Base-by-base conservation (phyloP, 257 asterid species). In the Fraxinus pennsylvanica region DNA sequence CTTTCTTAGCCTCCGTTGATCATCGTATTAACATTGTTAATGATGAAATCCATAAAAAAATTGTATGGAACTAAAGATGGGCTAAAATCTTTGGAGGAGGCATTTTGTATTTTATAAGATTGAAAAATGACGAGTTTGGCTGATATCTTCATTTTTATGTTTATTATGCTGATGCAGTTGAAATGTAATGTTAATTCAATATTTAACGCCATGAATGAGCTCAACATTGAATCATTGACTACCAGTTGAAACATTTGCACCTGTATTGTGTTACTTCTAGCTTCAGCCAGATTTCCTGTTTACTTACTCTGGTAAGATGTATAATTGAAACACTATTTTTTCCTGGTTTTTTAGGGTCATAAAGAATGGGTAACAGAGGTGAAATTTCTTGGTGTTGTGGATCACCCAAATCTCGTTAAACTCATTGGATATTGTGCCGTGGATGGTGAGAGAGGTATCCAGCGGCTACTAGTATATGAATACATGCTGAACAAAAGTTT, bases 321-420 rank as follows among this genome's bases (percentile, higher is more conserved):
- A 10, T 45, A 38, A 36, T n/a, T 33, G 12, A 57, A 57, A n/a
- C 9, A 19, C 29, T 17, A 0, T 7, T 63, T 9, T 21, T 7
- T n/a, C 30, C 29, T 59, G 29, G 73, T 19, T 57, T 5, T 74
- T 72, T 84, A 92, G 97, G 99, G 99, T 17, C 99, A 92, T 84
- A 94, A 90, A 77, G 89, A 92, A 86, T 94, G 99, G 97, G 82
- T 91, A n/a, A 91, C 95, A n/a, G 99, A 94, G 79, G 97, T 94
- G 81, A 96, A 89, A 74, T 86, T 91, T 81, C 94, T 95, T 21
- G 98, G 99, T 52, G 92, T 92, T 1, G 96, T 90, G 25, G 94
- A 90, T 70, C 98, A 95, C 73, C 93, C 92, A 4, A 92, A 95
- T 88, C 90, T 95, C 2, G 99, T 93, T 38, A 91, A 84, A 78